phyloP scores from a whole-genome alignment of 148 eudicot genomes.

The Cornus controversa region DNA sequence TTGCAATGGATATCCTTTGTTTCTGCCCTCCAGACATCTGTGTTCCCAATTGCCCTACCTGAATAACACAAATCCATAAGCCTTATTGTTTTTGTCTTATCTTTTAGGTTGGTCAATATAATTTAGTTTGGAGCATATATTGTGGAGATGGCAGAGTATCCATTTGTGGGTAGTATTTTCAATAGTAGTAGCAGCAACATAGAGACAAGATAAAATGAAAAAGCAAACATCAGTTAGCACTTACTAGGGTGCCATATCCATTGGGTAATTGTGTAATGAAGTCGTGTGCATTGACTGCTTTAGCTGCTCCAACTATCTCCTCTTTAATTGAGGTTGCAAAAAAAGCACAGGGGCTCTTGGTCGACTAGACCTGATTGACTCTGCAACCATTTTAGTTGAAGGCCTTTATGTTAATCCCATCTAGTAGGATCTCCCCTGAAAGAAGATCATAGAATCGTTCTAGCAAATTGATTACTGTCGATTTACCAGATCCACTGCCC shows the following conservation, averaged over 20 bases:
- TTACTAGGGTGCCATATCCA: conserved; percentile 22
- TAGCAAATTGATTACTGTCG: conserved; percentile 17
- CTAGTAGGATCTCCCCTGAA: conserved; percentile 15
- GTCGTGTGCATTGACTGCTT: conserved; percentile 22
- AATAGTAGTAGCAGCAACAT: no score
- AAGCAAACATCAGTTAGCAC: not conserved
- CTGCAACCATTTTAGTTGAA: conserved; percentile 19
- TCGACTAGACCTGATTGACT: conserved; percentile 19
- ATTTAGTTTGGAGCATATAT: no score
- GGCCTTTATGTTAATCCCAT: conserved; percentile 10
- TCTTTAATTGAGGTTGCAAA: conserved; percentile 25
- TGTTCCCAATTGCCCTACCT: conserved; percentile 28
- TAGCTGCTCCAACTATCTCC: conserved; percentile 15
- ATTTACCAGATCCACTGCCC: conserved; percentile 23
- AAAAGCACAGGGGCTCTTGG: conserved; percentile 23
- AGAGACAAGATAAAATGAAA: no score
- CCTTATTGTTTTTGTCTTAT: no score
- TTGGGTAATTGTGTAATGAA: conserved; percentile 21
- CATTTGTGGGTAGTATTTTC: no score
- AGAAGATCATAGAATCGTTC: conserved; percentile 23
- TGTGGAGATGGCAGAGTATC: not conserved
- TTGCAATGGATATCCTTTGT: conserved; percentile 22
- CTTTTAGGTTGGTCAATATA: not conserved
- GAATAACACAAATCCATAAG: not conserved
- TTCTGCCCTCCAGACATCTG: conserved; percentile 27